These are phyloP conservation scores for Cucurbita maxima DNA, from an alignment of 306 rosid species.

Conservation along the genomic window DNA sequence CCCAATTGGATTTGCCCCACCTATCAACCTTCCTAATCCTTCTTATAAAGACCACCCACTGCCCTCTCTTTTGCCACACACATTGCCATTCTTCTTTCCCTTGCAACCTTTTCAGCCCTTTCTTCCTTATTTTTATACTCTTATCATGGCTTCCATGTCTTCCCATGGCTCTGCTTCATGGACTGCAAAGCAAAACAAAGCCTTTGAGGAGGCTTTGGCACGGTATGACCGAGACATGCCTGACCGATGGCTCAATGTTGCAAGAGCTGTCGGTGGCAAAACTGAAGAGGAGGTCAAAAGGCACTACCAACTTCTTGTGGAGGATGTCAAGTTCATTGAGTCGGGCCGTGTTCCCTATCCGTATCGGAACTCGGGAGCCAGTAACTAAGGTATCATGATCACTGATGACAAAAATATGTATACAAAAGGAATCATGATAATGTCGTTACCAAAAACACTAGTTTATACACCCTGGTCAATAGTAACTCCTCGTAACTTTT, in stretches of 20 bases:
- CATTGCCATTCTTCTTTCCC: neutral
- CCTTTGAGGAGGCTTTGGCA: slow-evolving; percentile 26
- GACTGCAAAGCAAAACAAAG: slow-evolving; percentile 27
- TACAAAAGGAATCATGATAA: neutral
- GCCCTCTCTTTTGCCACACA: neutral
- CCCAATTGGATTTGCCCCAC: neutral
- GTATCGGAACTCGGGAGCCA: slow-evolving; percentile 1
- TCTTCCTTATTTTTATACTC: neutral
- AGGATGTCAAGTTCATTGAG: slow-evolving; percentile 27
- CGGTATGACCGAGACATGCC: slow-evolving; percentile 27
- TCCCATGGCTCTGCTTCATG: slow-evolving; percentile 6
- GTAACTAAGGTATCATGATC: no score
- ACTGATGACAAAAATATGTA: no score
- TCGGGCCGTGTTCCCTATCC: slow-evolving; percentile 26
- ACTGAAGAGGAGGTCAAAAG: slow-evolving; percentile 25
- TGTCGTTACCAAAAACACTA: neutral
- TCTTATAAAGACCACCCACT: neutral
- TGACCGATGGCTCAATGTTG: slow-evolving; percentile 32
- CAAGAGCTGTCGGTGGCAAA: slow-evolving; percentile 21
- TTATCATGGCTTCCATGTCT: slow-evolving; percentile 7
- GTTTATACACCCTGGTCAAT: no score
- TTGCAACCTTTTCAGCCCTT: neutral
- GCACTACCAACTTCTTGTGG: slow-evolving; percentile 21
- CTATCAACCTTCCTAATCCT: neutral
- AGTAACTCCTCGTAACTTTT: no score